Evolutionary conservation across 179 eudicot species (phyloP).

Genomic region (Pouteria campechiana): DNA sequence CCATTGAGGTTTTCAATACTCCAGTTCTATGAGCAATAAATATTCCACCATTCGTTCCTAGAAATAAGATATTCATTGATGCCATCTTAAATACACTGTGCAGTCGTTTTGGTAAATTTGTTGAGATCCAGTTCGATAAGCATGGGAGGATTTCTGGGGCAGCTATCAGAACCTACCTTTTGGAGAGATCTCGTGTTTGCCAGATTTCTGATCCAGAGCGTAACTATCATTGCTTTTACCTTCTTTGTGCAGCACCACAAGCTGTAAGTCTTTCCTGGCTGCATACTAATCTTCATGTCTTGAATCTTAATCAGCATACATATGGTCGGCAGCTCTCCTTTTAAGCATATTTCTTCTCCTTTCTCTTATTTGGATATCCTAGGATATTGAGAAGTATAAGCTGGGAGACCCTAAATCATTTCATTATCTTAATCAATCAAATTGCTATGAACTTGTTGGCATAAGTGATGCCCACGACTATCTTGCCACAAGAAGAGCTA

Average conservation of each 20-base stretch:
- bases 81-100: conserved; percentile 15
- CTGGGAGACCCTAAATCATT: conserved; percentile 64
- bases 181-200: conserved; percentile 97
- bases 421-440: conserved; percentile 93
- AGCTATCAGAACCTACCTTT: conserved; percentile 91
- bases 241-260: conserved; percentile 95
- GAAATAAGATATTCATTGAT: background rate
- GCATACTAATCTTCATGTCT: too few species aligned
- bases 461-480: conserved; percentile 82
- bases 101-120: conserved; percentile 99
- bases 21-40: background rate
- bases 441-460: conserved; percentile 73
- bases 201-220: conserved; percentile 92
- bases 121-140: conserved; percentile 97
- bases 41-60: too few species aligned
- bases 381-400: conserved; percentile 79
- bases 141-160: conserved; percentile 99
- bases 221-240: conserved; percentile 97
- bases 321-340: too few species aligned
- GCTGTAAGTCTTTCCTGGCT: conserved; percentile 41
- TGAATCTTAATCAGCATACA: too few species aligned
- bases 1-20: too few species aligned
- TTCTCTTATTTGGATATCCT: too few species aligned
- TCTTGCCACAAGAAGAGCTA: conserved; percentile 92
- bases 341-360: too few species aligned